Percentiles rank a stretch among this genome's conserved stretches.
phyloP scores from a whole-genome alignment of 2,329 filamentous ascomycete genomes.

The Ceratocystis harringtonii region DNA sequence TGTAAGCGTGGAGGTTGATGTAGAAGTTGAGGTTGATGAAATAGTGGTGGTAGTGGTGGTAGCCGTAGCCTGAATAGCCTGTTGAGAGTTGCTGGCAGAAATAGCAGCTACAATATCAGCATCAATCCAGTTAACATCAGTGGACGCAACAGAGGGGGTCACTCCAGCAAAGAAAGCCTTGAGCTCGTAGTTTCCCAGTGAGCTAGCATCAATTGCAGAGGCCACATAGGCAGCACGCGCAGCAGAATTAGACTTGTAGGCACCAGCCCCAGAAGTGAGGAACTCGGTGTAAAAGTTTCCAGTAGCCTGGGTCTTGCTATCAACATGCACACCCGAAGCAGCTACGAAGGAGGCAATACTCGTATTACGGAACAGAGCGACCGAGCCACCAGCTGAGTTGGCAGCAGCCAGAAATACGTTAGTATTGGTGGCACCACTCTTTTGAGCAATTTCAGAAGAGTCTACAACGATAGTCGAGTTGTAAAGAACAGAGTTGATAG shows the following conservation, averaged over 20 bases:
- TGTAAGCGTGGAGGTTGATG: neutral
- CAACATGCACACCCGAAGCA: conserved; percentile 23
- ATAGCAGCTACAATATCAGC: conserved; percentile 21
- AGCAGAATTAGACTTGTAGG: conserved; percentile 26
- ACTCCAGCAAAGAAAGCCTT: conserved; percentile 25
- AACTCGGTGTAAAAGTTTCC: conserved; percentile 30
- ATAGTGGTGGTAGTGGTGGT: neutral
- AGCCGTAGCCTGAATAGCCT: neutral
- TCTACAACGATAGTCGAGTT: conserved; percentile 31
- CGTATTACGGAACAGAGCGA: conserved; percentile 29
- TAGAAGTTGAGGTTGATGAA: neutral
- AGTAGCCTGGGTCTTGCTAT: conserved; percentile 23
- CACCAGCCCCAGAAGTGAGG: conserved; percentile 27
- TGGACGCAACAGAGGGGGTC: conserved; percentile 24
- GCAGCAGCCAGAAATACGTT: conserved; percentile 30
- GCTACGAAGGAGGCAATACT: conserved; percentile 27
- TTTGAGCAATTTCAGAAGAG: conserved; percentile 25
- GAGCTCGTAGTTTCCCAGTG: conserved; percentile 25
- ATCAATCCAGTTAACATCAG: conserved; percentile 27
- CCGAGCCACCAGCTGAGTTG: conserved; percentile 26
- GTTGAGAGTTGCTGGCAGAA: neutral
- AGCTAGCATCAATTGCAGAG: conserved; percentile 23
- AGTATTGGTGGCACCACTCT: conserved; percentile 22
- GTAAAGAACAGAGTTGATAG: conserved; percentile 21
- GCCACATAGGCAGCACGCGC: conserved; percentile 25